Percentiles rank a stretch among this genome's conserved stretches.
These are phyloP conservation scores for Phaeosphaeria sp. DNA, from an alignment of 2,329 filamentous ascomycete genomes.

Conservation along the genomic window DNA sequence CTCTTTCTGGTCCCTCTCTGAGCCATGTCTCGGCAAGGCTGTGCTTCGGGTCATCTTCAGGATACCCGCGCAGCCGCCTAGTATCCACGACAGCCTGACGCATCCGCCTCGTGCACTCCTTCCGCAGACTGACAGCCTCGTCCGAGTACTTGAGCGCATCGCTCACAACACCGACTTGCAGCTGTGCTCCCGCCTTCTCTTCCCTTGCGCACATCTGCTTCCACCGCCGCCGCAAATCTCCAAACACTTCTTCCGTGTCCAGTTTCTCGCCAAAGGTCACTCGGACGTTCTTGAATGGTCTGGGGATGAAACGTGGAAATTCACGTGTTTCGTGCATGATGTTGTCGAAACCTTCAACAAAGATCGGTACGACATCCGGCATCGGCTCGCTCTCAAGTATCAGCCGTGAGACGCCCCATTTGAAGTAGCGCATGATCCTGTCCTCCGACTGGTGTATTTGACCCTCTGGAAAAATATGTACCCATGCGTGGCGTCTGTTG, in stretches of 20 bases:
- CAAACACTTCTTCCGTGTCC: conserved; percentile 76
- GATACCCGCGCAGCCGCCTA: conserved; percentile 71
- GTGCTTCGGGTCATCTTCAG: conserved; percentile 80
- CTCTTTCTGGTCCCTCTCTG: conserved; percentile 59
- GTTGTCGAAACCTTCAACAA: conserved; percentile 86
- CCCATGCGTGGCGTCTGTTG: conserved; percentile 76
- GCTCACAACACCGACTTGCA: conserved; percentile 65
- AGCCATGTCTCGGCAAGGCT: conserved; percentile 83
- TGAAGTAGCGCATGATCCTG: conserved; percentile 91
- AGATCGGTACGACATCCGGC: conserved; percentile 91
- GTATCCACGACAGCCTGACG: conserved; percentile 82
- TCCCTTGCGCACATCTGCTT: conserved; percentile 64
- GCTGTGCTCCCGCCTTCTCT: conserved; percentile 53
- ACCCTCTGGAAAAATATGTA: conserved; percentile 96
- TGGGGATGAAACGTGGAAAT: conserved; percentile 82
- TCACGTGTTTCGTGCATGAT: conserved; percentile 85
- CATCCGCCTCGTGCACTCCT: conserved; percentile 80
- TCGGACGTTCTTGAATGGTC: conserved; percentile 71
- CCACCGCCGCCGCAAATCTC: conserved; percentile 78
- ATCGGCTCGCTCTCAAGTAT: conserved; percentile 88
- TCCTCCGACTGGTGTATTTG: conserved; percentile 87
- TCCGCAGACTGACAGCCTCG: conserved; percentile 79
- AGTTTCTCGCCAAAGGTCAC: conserved; percentile 82
- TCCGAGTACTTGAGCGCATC: conserved; percentile 70
- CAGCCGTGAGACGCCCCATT: conserved; percentile 91